Conservation (phyloP, 331 rosid genomes). For the Phaseolus coccineus region DNA sequence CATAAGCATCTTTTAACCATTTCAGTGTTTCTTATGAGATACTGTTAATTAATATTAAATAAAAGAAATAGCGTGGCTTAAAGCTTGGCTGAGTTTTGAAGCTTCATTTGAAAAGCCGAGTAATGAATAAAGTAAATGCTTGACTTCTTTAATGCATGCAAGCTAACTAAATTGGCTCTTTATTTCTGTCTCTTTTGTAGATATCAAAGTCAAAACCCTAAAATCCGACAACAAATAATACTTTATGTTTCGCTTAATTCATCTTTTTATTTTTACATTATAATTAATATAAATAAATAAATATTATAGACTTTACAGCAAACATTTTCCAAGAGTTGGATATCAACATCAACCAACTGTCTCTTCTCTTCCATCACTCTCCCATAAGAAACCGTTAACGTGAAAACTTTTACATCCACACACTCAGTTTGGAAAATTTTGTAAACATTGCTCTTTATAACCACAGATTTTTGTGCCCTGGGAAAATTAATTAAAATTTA, state of each 20-base stretch:
- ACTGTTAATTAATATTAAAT: background rate
- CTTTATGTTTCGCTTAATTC: background rate
- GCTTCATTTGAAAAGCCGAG: conserved; percentile 4
- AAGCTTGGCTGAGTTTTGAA: conserved; percentile 15
- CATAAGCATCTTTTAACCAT: background rate
- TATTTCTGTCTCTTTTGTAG: background rate
- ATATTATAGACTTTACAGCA: background rate
- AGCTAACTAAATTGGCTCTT: conserved; percentile 46
- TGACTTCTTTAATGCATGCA: conserved; percentile 41
- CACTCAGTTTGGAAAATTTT: background rate
- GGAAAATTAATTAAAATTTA: no score
- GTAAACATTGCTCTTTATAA: background rate
- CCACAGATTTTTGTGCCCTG: no score
- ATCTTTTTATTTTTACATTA: background rate
- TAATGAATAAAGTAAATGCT: background rate
- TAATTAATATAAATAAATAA: background rate
- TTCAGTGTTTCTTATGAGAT: background rate
- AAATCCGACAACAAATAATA: background rate
- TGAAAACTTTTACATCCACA: conserved; percentile 8
- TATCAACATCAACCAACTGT: conserved; percentile 48
- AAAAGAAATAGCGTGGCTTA: conserved; percentile 20
- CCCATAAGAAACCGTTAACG: conserved; percentile 44
- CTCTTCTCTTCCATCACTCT: background rate
- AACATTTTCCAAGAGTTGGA: conserved; percentile 52
- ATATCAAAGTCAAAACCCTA: conserved; percentile 32